Percentiles rank a stretch among this genome's conserved stretches.
Evolutionary conservation across 2,329 filamentous ascomycete genomes (phyloP).

Genomic region (Eutypa lata): DNA sequence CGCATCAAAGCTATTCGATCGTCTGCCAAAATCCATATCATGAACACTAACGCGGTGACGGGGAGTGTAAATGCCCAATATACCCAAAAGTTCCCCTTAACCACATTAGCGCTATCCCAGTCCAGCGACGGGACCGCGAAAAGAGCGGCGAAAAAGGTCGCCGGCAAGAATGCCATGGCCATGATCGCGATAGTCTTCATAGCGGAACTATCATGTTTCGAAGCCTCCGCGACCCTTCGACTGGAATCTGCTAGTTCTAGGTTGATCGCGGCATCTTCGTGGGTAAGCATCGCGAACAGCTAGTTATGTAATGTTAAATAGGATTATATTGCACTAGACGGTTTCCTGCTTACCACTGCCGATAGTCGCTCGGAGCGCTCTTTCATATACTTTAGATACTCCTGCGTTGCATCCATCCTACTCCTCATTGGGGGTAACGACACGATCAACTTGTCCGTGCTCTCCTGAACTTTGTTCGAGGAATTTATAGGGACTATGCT

Average conservation of each 20-base stretch:
- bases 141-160: constrained; percentile 23
- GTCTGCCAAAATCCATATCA: constrained; percentile 10
- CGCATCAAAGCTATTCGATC: background rate
- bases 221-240: constrained; percentile 15
- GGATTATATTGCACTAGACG: too few species aligned
- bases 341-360: constrained; percentile 17
- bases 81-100: constrained; percentile 24
- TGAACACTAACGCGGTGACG: constrained; percentile 20
- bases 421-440: constrained; percentile 20
- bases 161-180: constrained; percentile 24
- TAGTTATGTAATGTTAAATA: too few species aligned
- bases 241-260: constrained; percentile 16
- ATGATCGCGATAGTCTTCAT: constrained; percentile 23
- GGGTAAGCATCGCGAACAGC: constrained; percentile 11
- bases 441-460: constrained; percentile 14
- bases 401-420: constrained; percentile 17
- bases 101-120: constrained; percentile 8
- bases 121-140: constrained; percentile 21
- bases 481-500: background rate
- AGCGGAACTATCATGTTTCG: constrained; percentile 17
- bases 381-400: constrained; percentile 21
- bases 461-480: constrained; percentile 8
- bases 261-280: constrained; percentile 19
- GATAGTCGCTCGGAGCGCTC: constrained; percentile 21
- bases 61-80: constrained; percentile 51